These are phyloP conservation scores for Bipolaris gigantea DNA, from an alignment of 2,329 filamentous ascomycete species.

Conservation along the genomic window DNA sequence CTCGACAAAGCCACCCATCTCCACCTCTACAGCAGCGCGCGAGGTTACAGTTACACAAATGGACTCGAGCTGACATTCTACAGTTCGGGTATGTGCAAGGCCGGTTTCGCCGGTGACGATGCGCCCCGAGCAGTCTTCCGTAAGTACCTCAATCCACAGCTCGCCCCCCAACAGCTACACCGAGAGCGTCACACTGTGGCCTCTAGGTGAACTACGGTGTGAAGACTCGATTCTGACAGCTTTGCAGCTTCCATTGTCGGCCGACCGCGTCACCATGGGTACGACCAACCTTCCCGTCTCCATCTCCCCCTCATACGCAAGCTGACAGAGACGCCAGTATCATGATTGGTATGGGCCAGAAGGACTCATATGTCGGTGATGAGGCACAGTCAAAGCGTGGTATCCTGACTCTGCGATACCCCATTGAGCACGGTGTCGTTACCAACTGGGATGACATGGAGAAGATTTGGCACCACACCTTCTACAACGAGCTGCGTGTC, in stretches of 20 bases:
- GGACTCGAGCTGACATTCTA: constrained; percentile 44
- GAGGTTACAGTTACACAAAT: constrained; percentile 20
- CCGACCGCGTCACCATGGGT: constrained; percentile 99
- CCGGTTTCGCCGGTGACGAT: constrained; percentile 99
- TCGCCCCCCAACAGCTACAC: constrained; percentile 11
- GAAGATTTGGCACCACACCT: constrained; percentile 99
- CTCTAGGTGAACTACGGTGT: constrained; percentile 4
- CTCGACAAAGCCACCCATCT: constrained; percentile 24
- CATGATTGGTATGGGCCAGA: constrained; percentile 99
- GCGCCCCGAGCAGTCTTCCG: constrained; percentile 99
- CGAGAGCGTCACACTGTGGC: constrained; percentile 14
- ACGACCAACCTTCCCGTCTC: constrained; percentile 53
- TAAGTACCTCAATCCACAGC: constrained; percentile 63
- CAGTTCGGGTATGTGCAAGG: constrained; percentile 99
- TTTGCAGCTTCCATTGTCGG: constrained; percentile 93
- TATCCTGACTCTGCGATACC: constrained; percentile 99
- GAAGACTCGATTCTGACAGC: constrained; percentile 33
- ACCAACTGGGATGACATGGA: constrained; percentile 99
- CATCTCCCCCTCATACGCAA: constrained; percentile 19
- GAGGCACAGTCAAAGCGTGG: constrained; percentile 99
- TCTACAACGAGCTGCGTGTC: constrained; percentile 99
- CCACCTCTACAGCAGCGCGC: constrained; percentile 28
- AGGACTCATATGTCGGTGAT: constrained; percentile 99
- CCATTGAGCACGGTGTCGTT: constrained; percentile 99
- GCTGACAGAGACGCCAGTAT: constrained; percentile 68